phyloP scores from a whole-genome alignment of 2,329 filamentous ascomycete genomes.

The Colletotrichum sp. region DNA sequence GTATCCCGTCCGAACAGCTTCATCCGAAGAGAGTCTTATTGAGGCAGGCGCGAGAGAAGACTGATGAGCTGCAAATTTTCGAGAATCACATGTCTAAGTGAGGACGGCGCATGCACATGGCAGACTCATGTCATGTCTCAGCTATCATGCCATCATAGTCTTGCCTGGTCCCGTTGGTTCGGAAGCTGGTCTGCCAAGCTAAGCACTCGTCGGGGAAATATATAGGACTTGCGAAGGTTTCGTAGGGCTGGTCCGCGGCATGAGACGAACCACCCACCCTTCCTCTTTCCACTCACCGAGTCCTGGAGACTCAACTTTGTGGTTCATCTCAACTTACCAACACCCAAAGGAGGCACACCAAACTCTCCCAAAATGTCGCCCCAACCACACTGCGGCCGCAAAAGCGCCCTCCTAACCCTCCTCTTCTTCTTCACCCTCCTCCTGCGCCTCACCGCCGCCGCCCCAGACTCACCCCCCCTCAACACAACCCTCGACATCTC shows the following conservation, averaged over 20 bases:
- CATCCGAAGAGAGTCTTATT: neutral
- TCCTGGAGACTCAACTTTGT: neutral
- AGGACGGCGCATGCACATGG: neutral
- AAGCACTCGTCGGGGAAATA: neutral
- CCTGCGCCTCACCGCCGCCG: conserved; percentile 10
- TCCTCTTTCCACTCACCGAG: neutral
- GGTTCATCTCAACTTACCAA: neutral
- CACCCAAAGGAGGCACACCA: too few relatives aligned
- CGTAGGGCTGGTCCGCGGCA: neutral
- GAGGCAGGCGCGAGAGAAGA: neutral
- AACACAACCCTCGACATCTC: neutral
- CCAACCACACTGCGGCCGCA: neutral
- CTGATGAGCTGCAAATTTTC: neutral
- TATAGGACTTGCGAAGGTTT: neutral
- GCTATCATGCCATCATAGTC: neutral
- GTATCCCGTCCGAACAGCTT: neutral
- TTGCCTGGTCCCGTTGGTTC: too few relatives aligned
- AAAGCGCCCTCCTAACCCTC: neutral
- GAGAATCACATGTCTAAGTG: neutral
- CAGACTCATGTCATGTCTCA: neutral
- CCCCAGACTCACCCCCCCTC: conserved; percentile 21
- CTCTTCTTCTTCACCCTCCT: neutral
- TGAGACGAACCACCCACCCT: neutral
- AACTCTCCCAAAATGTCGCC: neutral
- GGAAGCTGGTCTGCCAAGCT: too few relatives aligned